These are phyloP conservation scores for Zymoseptoria crescenta DNA, from an alignment of 2,329 filamentous ascomycete species.

Conservation along the genomic window DNA sequence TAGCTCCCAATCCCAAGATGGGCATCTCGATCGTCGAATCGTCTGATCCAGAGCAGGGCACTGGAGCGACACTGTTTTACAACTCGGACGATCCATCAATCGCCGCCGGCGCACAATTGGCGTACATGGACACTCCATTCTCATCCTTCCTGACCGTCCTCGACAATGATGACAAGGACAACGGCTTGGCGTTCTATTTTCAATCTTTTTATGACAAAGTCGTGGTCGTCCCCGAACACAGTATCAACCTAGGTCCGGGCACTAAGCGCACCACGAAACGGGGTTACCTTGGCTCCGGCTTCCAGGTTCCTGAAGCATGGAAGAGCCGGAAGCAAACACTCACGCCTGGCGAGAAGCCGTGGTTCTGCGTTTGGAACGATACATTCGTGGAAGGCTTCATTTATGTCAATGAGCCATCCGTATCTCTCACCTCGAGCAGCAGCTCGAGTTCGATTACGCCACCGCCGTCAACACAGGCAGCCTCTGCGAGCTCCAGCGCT, in stretches of 20 bases:
- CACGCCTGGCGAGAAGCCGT: constrained; percentile 52
- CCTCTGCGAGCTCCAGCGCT: constrained; percentile 5
- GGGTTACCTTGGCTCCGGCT: not conserved
- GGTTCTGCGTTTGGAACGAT: constrained; percentile 64
- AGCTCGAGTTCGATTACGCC: constrained; percentile 1
- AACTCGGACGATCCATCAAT: constrained; percentile 28
- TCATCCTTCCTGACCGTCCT: constrained; percentile 46
- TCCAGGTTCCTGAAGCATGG: constrained; percentile 10
- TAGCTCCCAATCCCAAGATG: constrained; percentile 29
- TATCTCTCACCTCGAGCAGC: constrained; percentile 13
- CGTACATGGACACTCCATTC: constrained; percentile 38
- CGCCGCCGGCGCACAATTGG: constrained; percentile 52
- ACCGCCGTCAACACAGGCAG: constrained; percentile 1
- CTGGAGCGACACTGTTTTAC: constrained; percentile 26
- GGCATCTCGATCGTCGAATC: constrained; percentile 23
- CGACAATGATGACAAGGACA: constrained; percentile 48
- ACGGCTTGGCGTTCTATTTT: constrained; percentile 59
- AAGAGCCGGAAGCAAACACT: constrained; percentile 35
- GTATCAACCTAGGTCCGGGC: constrained; percentile 12
- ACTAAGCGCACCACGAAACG: not conserved
- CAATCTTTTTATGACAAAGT: constrained; percentile 56
- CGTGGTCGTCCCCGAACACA: constrained; percentile 44
- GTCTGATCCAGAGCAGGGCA: constrained; percentile 12
- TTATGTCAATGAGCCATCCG: constrained; percentile 50
- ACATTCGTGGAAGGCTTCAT: constrained; percentile 61